These are phyloP conservation scores for Globisporangium barbulae DNA, from an alignment of 352 stramenopile genomes.

Conservation along the genomic window DNA sequence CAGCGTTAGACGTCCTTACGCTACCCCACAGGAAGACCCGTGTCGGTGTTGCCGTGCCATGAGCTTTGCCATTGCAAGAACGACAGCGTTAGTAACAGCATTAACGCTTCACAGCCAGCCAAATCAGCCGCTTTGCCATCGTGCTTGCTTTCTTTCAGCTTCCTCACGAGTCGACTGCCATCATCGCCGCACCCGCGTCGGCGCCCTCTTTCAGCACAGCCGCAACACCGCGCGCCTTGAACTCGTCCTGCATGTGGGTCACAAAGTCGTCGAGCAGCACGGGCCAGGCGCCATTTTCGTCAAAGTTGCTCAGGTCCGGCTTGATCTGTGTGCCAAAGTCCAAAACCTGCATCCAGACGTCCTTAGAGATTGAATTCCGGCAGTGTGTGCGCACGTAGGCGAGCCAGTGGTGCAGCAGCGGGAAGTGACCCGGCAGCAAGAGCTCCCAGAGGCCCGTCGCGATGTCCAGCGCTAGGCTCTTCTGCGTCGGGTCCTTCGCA, in stretches of 20 bases:
- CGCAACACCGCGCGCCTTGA: slow-evolving; percentile 35
- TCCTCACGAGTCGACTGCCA: slow-evolving; percentile 39
- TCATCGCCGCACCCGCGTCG: slow-evolving; percentile 26
- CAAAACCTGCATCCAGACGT: slow-evolving; percentile 84
- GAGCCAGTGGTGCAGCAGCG: slow-evolving; percentile 65
- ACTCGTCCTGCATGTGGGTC: slow-evolving; percentile 54
- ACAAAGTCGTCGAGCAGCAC: slow-evolving; percentile 87
- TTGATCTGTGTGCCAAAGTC: slow-evolving; percentile 79
- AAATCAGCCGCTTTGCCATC: neutral
- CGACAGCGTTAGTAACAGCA: neutral
- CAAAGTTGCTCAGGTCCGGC: slow-evolving; percentile 76
- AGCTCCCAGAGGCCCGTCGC: slow-evolving; percentile 73
- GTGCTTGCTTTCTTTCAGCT: too few relatives aligned
- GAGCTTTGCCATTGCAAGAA: neutral
- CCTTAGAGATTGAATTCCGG: slow-evolving; percentile 78
- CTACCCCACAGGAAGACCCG: neutral
- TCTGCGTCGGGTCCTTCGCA: slow-evolving; percentile 81
- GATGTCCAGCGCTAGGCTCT: slow-evolving; percentile 73
- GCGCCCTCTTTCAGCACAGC: slow-evolving; percentile 42
- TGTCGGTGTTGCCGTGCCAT: neutral
- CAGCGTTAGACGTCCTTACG: neutral
- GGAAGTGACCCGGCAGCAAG: slow-evolving; percentile 61
- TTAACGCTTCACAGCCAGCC: neutral
- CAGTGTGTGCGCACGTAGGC: slow-evolving; percentile 60
- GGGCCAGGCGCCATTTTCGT: slow-evolving; percentile 85